Conservation (phyloP, 2,329 filamentous ascomycete genomes). For the Tolypocladium amazonense region DNA sequence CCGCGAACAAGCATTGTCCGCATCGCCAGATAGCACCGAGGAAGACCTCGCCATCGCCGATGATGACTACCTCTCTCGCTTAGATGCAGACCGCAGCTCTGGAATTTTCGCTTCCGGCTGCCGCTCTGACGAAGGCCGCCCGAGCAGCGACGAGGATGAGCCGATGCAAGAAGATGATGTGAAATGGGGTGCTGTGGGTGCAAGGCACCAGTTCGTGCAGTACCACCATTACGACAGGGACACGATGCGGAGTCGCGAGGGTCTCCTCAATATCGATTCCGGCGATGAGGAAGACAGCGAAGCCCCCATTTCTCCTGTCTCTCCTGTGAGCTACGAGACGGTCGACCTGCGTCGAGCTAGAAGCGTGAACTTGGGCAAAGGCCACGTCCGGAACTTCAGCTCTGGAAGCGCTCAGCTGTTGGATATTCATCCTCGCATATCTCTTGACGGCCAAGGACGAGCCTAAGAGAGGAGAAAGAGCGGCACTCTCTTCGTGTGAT, state of each 20-base stretch:
- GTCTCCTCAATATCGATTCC: constrained; percentile 32
- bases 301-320: constrained; percentile 13
- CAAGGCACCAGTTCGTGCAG: constrained; percentile 48
- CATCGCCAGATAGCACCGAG: constrained; percentile 34
- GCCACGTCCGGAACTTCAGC: constrained; percentile 62
- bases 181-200: constrained; percentile 41
- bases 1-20: constrained; percentile 22
- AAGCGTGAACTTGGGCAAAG: constrained; percentile 56
- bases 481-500: not conserved
- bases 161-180: constrained; percentile 29
- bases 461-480: not conserved
- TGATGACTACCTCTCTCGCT: constrained; percentile 61
- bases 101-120: constrained; percentile 20
- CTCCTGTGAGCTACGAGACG: constrained; percentile 20
- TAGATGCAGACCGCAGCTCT: constrained; percentile 18
- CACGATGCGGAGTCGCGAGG: constrained; percentile 42
- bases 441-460: constrained; percentile 26
- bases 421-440: constrained; percentile 49
- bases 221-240: constrained; percentile 31
- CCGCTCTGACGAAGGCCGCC: constrained; percentile 39
- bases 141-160: constrained; percentile 51
- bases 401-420: constrained; percentile 68
- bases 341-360: constrained; percentile 50
- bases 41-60: constrained; percentile 54
- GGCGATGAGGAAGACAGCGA: constrained; percentile 20